Conservation (phyloP, 2,329 filamentous ascomycete species). For the Aspergillus floridensis region DNA sequence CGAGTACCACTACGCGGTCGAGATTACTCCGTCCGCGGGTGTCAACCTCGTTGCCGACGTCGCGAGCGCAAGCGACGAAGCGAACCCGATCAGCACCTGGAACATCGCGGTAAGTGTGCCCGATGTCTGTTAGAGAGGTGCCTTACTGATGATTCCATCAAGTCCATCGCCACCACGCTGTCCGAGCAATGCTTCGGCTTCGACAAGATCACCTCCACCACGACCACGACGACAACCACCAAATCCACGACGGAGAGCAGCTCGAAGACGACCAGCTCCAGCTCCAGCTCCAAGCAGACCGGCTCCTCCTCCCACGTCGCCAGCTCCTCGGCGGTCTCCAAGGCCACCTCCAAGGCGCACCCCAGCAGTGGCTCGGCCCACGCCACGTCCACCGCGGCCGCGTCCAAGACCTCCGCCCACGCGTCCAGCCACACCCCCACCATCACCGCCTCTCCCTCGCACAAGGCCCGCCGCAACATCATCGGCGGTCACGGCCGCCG, state of each 20-base stretch:
- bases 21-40: constrained; percentile 11
- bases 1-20: constrained; percentile 6
- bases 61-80: constrained; percentile 9
- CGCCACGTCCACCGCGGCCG: not conserved
- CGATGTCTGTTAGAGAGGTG: not conserved
- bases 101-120: constrained; percentile 14
- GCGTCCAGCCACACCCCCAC: not conserved
- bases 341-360: not conserved
- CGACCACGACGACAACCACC: not conserved
- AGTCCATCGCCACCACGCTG: constrained; percentile 5
- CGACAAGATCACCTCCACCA: constrained; percentile 2
- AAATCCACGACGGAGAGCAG: not conserved
- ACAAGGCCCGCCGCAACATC: not conserved
- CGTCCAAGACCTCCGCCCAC: not conserved
- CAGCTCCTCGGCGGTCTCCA: not conserved
- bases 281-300: not conserved
- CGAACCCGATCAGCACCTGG: constrained; percentile 7
- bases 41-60: constrained; percentile 15
- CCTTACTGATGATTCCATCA: not conserved
- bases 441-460: not conserved
- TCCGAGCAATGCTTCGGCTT: constrained; percentile 5
- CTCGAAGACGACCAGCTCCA: not conserved
- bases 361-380: constrained; percentile 1
- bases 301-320: not conserved
- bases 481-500: not conserved